Evolutionary conservation across 345 rosid genomes (phyloP).

Genomic region (Populus euphratica): DNA sequence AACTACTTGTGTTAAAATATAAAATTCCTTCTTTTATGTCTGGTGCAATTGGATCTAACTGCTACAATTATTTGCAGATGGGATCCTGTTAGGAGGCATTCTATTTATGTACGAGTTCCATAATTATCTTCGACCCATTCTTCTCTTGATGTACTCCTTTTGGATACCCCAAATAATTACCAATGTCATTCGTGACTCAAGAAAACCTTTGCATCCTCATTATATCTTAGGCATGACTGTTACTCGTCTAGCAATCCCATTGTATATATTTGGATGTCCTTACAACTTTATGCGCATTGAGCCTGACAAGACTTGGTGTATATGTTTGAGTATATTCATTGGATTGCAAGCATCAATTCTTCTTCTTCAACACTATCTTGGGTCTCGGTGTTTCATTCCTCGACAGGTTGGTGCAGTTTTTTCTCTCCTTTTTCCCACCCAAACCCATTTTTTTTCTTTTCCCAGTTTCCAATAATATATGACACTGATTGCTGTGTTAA

Average conservation of each 20-base stretch:
- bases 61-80: conserved; percentile 55
- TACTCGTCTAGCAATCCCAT: conserved; percentile 80
- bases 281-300: conserved; percentile 89
- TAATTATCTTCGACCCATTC: conserved; percentile 66
- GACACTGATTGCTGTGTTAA: not conserved
- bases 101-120: conserved; percentile 92
- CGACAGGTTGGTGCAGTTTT: conserved; percentile 61
- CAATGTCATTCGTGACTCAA: conserved; percentile 79
- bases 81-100: conserved; percentile 96
- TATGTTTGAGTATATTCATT: conserved; percentile 53
- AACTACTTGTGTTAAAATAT: not conserved
- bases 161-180: conserved; percentile 94
- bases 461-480: not conserved
- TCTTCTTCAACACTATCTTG: conserved; percentile 90
- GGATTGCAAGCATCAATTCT: conserved; percentile 85
- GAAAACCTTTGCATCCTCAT: conserved; percentile 95
- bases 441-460: not conserved
- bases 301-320: conserved; percentile 80
- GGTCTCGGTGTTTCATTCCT: conserved; percentile 95
- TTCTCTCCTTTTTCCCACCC: conserved; percentile 7
- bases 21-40: not conserved
- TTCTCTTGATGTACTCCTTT: conserved; percentile 79
- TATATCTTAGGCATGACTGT: conserved; percentile 86
- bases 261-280: conserved; percentile 92
- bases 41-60: conserved; percentile 8